Percentiles rank a stretch among this genome's conserved stretches.
Evolutionary conservation across 2,329 filamentous ascomycete genomes (phyloP).

Genomic region (Pseudogymnoascus sp.): DNA sequence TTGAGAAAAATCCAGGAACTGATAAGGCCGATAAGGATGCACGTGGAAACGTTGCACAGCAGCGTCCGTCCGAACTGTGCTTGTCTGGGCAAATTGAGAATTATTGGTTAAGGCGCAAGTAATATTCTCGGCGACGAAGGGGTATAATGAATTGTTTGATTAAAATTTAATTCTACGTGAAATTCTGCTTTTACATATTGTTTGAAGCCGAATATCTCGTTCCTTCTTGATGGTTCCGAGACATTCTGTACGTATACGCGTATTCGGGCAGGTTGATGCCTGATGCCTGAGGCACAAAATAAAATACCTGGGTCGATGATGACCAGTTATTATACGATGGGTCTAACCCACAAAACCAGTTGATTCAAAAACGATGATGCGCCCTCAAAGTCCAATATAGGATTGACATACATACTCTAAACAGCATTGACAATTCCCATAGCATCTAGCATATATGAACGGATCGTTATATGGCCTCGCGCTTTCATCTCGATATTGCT

Average conservation of each 20-base stretch:
- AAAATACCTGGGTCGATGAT: constrained; percentile 1
- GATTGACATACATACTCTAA: background rate
- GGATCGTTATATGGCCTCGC: background rate
- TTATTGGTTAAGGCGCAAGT: background rate
- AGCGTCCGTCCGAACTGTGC: background rate
- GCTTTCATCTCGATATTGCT: constrained; percentile 1
- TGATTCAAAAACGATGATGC: background rate
- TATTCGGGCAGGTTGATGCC: background rate
- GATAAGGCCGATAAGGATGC: constrained; percentile 5
- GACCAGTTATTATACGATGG: background rate
- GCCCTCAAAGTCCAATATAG: background rate
- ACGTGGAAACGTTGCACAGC: background rate
- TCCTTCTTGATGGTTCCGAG: background rate
- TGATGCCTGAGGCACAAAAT: background rate
- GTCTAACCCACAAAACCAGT: background rate
- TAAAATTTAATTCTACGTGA: background rate
- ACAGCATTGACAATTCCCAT: background rate
- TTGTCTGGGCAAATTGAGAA: background rate
- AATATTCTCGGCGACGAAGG: background rate
- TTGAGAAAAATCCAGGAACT: background rate
- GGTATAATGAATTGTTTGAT: constrained; percentile 2
- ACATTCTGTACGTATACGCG: background rate
- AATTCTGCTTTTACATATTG: constrained; percentile 1
- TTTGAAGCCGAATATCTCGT: background rate
- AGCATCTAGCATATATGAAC: background rate